Conservation (phyloP, 306 rosid genomes). For the Cucurbita moschata region DNA sequence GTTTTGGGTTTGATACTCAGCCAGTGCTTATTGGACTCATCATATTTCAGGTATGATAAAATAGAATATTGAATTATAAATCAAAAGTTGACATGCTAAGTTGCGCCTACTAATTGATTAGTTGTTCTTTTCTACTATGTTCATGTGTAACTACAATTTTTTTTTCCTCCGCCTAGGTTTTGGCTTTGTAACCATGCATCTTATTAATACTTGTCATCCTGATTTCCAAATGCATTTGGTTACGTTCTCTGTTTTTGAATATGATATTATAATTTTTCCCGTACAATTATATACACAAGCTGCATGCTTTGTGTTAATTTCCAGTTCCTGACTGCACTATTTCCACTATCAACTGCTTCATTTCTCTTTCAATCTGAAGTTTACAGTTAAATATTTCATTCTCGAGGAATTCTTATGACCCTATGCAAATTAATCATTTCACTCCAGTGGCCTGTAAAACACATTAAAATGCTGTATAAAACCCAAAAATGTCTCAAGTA, state of each 20-base stretch:
- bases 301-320: background rate
- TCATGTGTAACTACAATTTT: background rate
- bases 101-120: background rate
- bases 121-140: background rate
- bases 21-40: conserved; percentile 92
- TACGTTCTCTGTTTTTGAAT: background rate
- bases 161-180: background rate
- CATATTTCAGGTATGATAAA: conserved; percentile 60
- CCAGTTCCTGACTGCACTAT: background rate
- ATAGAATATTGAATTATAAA: background rate
- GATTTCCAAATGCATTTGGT: background rate
- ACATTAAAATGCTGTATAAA: background rate
- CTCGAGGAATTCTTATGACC: background rate
- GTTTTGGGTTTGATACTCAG: conserved; percentile 90
- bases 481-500: background rate
- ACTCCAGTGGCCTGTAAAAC: background rate
- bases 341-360: background rate
- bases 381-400: background rate
- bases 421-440: background rate
- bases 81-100: background rate
- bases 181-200: background rate
- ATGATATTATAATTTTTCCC: background rate
- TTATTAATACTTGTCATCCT: background rate
- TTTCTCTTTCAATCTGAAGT: background rate
- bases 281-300: background rate